Conservation (phyloP, 1,139 yeast genomes). For the Taiozyma onychis region DNA sequence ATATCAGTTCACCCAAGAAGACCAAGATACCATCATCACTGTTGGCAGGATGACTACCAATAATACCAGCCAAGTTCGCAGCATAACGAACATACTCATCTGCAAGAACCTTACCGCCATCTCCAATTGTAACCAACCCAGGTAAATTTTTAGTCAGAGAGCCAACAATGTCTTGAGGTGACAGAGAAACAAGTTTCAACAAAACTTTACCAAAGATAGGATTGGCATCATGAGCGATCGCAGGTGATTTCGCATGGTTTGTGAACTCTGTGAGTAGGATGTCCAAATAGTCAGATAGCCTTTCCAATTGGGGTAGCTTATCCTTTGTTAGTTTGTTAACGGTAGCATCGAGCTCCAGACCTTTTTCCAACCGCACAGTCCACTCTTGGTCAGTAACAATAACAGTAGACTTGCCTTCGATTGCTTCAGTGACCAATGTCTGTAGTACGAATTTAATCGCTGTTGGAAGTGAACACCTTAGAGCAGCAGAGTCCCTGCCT, state of each 20-base stretch:
- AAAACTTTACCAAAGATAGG: slow-evolving; percentile 25
- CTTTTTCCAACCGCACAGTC: slow-evolving; percentile 67
- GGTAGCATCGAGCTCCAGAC: slow-evolving; percentile 53
- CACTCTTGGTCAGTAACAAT: slow-evolving; percentile 70
- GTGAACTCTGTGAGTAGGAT: slow-evolving; percentile 34
- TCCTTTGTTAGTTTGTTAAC: slow-evolving; percentile 38
- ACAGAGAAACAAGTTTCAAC: slow-evolving; percentile 23
- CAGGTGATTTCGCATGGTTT: slow-evolving; percentile 8
- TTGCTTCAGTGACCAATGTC: slow-evolving; percentile 61
- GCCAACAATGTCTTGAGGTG: slow-evolving; percentile 23
- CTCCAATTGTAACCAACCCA: slow-evolving; percentile 20
- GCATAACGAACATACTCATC: slow-evolving; percentile 27
- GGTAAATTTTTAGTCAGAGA: slow-evolving; percentile 17
- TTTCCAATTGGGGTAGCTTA: slow-evolving; percentile 19
- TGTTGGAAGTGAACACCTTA: slow-evolving; percentile 31
- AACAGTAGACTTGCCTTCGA: slow-evolving; percentile 45
- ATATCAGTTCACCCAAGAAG: slow-evolving; percentile 10
- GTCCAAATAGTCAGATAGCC: slow-evolving; percentile 22
- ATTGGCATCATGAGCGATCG: slow-evolving; percentile 17
- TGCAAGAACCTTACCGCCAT: slow-evolving; percentile 18
- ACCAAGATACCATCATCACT: slow-evolving; percentile 16
- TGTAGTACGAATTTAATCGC: slow-evolving; percentile 47
- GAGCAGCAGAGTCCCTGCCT: slow-evolving; percentile 21
- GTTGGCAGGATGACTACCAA: slow-evolving; percentile 41
- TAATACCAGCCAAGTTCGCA: slow-evolving; percentile 49